These are phyloP conservation scores for Talaromyces sp. DNA, from an alignment of 2,329 filamentous ascomycete genomes.

Conservation along the genomic window DNA sequence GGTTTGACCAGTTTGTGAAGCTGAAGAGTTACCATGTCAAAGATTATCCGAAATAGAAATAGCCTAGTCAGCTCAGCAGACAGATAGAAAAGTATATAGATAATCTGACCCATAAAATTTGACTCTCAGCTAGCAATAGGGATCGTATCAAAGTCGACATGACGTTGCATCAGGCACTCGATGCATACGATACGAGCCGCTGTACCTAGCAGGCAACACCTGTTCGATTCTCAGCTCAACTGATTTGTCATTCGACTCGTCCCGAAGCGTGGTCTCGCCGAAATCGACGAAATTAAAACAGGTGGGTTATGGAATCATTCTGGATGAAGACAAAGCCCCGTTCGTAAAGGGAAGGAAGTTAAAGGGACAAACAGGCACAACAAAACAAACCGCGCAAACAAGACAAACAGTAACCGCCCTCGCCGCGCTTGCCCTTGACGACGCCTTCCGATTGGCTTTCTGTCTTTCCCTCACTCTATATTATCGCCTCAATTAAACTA, in stretches of 20 bases:
- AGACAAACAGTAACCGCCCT: constrained; percentile 11
- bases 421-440: constrained; percentile 2
- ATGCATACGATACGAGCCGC: neutral
- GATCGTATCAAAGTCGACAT: neutral
- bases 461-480: neutral
- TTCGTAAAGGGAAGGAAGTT: neutral
- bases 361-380: neutral
- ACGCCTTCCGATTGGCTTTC: neutral
- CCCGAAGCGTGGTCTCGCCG: neutral
- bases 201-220: neutral
- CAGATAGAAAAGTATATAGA: neutral
- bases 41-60: constrained; percentile 58
- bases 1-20: constrained; percentile 94
- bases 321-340: neutral
- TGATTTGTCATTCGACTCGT: neutral
- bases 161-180: neutral
- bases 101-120: neutral
- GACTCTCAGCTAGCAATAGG: neutral
- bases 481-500: neutral
- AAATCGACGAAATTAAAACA: neutral
- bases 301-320: neutral
- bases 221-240: neutral
- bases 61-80: neutral
- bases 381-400: constrained; percentile 4
- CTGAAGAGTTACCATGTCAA: constrained; percentile 95